phyloP scores from a whole-genome alignment of 1,284 basidiomycete genomes.

The Somion occarium region DNA sequence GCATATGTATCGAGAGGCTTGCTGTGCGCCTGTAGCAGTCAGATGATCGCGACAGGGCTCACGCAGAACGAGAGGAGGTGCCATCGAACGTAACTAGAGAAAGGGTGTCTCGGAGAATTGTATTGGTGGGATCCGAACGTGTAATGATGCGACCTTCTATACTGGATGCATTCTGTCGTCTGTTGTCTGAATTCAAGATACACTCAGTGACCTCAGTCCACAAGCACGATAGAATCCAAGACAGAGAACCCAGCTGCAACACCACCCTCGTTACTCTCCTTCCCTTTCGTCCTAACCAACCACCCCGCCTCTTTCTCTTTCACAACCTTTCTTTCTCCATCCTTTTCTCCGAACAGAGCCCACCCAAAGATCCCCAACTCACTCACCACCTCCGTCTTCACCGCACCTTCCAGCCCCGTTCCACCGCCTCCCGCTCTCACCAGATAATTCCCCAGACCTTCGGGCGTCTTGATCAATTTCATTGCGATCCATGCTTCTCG shows the following conservation, averaged over 20 bases:
- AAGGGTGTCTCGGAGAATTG: too few species aligned
- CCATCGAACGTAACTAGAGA: too few species aligned
- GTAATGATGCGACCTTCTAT: neutral
- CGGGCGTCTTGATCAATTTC: conserved; percentile 82
- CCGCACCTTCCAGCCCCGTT: conserved; percentile 26
- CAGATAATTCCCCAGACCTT: conserved; percentile 66
- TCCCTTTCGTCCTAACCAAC: conserved; percentile 89
- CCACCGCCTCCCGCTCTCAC: conserved; percentile 45
- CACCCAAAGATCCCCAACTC: conserved; percentile 95
- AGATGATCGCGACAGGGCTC: too few species aligned
- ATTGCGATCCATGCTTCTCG: conserved; percentile 90
- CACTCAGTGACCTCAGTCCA: conserved; percentile 35
- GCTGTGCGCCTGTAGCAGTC: too few species aligned
- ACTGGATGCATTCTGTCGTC: neutral
- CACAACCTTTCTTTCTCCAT: conserved; percentile 20
- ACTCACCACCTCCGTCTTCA: conserved; percentile 72
- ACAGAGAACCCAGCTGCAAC: conserved; percentile 91
- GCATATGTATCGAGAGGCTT: too few species aligned
- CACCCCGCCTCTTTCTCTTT: conserved; percentile 74
- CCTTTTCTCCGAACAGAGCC: conserved; percentile 62
- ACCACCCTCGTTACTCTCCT: conserved; percentile 91
- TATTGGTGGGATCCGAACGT: neutral
- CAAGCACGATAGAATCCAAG: conserved; percentile 75
- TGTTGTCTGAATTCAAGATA: neutral
- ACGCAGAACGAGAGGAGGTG: neutral